These are phyloP conservation scores for Globisporangium spinosum DNA, from an alignment of 352 stramenopile species.

Conservation along the genomic window DNA sequence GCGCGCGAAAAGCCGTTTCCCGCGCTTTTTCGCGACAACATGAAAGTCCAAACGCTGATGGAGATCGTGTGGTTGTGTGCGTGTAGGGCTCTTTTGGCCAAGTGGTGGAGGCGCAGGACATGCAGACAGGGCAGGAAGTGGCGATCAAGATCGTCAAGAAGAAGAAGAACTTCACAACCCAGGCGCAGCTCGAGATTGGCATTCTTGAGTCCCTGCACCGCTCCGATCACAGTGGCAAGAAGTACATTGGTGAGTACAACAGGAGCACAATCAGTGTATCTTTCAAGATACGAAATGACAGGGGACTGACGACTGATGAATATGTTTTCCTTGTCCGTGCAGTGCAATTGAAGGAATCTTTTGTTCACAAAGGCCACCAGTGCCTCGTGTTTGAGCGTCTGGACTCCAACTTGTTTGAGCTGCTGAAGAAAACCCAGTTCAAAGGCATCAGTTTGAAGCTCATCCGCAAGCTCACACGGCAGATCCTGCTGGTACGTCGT, in stretches of 20 bases:
- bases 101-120: constrained; percentile 76
- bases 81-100: constrained; percentile 78
- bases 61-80: constrained; percentile 1
- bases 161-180: constrained; percentile 95
- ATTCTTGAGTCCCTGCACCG: constrained; percentile 91
- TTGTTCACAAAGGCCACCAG: constrained; percentile 96
- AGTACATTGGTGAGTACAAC: constrained; percentile 88
- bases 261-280: background rate
- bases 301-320: constrained; percentile 5
- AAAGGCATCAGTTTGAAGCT: constrained; percentile 90
- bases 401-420: constrained; percentile 96
- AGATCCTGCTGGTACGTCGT: constrained; percentile 86
- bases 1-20: constrained; percentile 9
- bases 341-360: constrained; percentile 93
- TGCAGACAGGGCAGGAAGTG: constrained; percentile 83
- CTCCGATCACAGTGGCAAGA: constrained; percentile 73
- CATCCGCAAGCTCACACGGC: constrained; percentile 94
- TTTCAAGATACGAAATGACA: background rate
- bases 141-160: constrained; percentile 99
- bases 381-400: constrained; percentile 98
- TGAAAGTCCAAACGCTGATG: constrained; percentile 16
- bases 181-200: constrained; percentile 97
- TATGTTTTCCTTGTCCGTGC: constrained; percentile 1
- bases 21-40: background rate
- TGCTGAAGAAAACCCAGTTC: constrained; percentile 94